Conservation (phyloP, 2,329 filamentous ascomycete species). For the Trichoderma arundinaceum region DNA sequence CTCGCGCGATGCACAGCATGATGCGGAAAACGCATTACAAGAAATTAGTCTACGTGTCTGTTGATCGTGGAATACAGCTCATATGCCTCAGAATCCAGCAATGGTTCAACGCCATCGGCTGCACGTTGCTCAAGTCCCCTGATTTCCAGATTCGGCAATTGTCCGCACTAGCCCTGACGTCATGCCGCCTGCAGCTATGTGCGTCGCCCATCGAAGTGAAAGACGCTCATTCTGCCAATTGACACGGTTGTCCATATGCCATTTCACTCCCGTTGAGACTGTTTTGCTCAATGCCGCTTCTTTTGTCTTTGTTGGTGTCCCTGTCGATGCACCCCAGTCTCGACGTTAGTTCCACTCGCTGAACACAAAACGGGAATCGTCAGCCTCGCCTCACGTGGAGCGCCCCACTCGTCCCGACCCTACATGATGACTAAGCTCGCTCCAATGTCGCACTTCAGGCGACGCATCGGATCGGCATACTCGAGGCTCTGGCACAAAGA, state of each 20-base stretch:
- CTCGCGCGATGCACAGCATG: no score
- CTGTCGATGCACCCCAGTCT: slow-evolving; percentile 18
- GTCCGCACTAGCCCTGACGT: slow-evolving; percentile 28
- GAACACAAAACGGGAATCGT: slow-evolving; percentile 31
- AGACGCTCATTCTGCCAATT: neutral
- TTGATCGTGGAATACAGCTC: no score
- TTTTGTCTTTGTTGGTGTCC: neutral
- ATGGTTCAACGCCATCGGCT: no score
- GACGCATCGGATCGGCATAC: neutral
- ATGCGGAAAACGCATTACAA: no score
- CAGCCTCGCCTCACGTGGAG: slow-evolving; percentile 44
- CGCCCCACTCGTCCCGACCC: slow-evolving; percentile 36
- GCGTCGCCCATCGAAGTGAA: neutral
- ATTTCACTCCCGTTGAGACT: neutral
- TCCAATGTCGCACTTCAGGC: slow-evolving; percentile 23
- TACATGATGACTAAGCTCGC: slow-evolving; percentile 38
- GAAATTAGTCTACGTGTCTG: no score
- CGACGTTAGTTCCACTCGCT: slow-evolving; percentile 14
- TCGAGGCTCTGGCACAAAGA: neutral
- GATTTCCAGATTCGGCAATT: slow-evolving; percentile 21
- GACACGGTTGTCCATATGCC: neutral
- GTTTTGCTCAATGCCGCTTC: neutral
- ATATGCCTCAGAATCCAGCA: no score
- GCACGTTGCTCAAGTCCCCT: neutral
- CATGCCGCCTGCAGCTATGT: slow-evolving; percentile 17